phyloP scores from a whole-genome alignment of 306 rosid species.

The Parietaria judaica region DNA sequence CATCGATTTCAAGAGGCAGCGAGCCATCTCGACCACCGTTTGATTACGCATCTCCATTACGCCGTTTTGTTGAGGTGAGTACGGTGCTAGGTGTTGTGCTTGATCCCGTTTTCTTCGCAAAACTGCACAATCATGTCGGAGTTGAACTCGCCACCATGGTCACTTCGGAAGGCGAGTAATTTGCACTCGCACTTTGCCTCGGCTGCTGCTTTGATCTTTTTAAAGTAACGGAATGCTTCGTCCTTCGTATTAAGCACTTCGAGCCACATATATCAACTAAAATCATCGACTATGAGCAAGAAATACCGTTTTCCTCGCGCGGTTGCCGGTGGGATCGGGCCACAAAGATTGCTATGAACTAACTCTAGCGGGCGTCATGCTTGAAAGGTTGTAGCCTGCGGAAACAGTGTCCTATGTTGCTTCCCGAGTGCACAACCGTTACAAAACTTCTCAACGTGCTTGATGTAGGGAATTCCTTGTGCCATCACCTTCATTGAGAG shows the following conservation, averaged over 20 bases:
- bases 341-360: background rate
- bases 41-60: background rate
- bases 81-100: background rate
- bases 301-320: background rate
- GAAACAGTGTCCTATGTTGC: no score
- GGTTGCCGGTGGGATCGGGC: background rate
- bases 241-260: background rate
- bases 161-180: background rate
- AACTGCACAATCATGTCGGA: background rate
- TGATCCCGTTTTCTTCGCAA: background rate
- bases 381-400: background rate
- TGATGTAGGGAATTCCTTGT: background rate
- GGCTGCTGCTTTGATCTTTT: background rate
- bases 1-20: background rate
- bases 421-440: background rate
- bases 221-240: background rate
- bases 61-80: conserved; percentile 1
- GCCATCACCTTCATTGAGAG: background rate
- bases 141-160: background rate
- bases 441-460: background rate
- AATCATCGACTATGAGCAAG: background rate
- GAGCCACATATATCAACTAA: background rate
- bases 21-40: background rate
- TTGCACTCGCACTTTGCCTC: background rate
- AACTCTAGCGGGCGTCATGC: background rate